A percentile compares a stretch with the other conserved stretches of the same genome.
Evolutionary conservation across 1,139 yeast genomes (phyloP).

Genomic region (Geotrichum macrosporum): DNA sequence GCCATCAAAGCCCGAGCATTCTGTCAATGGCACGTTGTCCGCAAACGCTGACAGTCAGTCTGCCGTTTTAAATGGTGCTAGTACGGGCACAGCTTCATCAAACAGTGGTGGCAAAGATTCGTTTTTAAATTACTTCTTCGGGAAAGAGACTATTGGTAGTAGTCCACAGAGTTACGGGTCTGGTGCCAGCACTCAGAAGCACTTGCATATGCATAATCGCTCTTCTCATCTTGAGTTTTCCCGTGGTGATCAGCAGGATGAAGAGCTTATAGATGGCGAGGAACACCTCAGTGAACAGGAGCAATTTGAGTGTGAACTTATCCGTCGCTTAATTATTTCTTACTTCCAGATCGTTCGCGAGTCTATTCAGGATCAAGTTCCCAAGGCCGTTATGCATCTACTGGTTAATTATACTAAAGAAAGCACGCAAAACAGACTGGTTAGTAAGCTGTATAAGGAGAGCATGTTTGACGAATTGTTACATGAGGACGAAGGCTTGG

Average conservation of each 20-base stretch:
- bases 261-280: conserved; percentile 26
- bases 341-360: conserved; percentile 90
- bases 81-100: conserved; percentile 23
- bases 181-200: not conserved
- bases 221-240: not conserved
- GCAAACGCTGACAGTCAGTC: not conserved
- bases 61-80: conserved; percentile 11
- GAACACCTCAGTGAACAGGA: conserved; percentile 69
- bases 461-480: conserved; percentile 76
- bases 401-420: conserved; percentile 85
- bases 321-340: conserved; percentile 83
- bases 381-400: conserved; percentile 94
- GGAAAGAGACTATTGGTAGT: conserved; percentile 52
- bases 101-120: conserved; percentile 50
- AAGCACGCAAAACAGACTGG: conserved; percentile 83
- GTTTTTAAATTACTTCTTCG: conserved; percentile 87
- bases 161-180: not conserved
- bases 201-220: not conserved
- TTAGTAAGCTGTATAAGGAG: conserved; percentile 85
- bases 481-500: conserved; percentile 82
- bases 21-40: conserved; percentile 7
- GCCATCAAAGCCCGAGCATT: conserved; percentile 3
- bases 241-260: conserved; percentile 13
- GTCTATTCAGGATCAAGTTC: conserved; percentile 95
- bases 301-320: conserved; percentile 89